Evolutionary conservation across 2,329 filamentous ascomycete genomes (phyloP).

Genomic region (Ophiostoma perfectum): DNA sequence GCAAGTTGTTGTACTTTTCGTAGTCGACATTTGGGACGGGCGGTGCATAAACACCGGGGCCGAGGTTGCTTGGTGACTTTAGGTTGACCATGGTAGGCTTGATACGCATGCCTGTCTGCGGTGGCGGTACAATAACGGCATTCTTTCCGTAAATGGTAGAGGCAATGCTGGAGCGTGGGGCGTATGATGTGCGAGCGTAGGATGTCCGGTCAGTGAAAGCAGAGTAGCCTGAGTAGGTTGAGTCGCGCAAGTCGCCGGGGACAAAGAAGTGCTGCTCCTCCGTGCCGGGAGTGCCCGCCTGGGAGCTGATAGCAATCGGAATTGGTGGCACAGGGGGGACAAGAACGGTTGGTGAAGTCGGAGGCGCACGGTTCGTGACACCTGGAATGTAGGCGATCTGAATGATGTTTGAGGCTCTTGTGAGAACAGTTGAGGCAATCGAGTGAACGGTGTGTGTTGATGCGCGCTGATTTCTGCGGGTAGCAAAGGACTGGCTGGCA

Average conservation of each 20-base stretch:
- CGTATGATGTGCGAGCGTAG: slow-evolving; percentile 54
- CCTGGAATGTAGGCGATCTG: slow-evolving; percentile 99
- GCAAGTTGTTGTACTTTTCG: slow-evolving; percentile 47
- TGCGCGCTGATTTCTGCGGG: slow-evolving; percentile 58
- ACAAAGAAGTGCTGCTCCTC: slow-evolving; percentile 91
- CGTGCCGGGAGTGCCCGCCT: slow-evolving; percentile 52
- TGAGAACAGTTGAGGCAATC: slow-evolving; percentile 91
- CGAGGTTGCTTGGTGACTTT: slow-evolving; percentile 54
- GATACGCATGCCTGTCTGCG: slow-evolving; percentile 78
- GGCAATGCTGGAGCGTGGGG: slow-evolving; percentile 68
- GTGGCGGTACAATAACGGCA: slow-evolving; percentile 73
- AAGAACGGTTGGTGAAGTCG: slow-evolving; percentile 71
- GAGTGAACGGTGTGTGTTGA: slow-evolving; percentile 85
- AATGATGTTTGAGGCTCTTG: slow-evolving; percentile 95
- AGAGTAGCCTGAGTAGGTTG: slow-evolving; percentile 77
- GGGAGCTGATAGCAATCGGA: slow-evolving; percentile 53
- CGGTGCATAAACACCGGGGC: slow-evolving; percentile 51
- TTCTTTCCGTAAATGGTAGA: slow-evolving; percentile 94
- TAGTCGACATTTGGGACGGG: slow-evolving; percentile 69
- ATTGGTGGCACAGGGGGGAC: slow-evolving; percentile 94
- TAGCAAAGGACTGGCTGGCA: slow-evolving; percentile 47
- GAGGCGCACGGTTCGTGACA: slow-evolving; percentile 84
- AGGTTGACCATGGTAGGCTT: slow-evolving; percentile 93
- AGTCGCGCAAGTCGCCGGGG: slow-evolving; percentile 82
- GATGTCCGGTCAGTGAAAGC: slow-evolving; percentile 57